phyloP scores from a whole-genome alignment of 306 rosid species.

The Oxytropis ochrocephala region DNA sequence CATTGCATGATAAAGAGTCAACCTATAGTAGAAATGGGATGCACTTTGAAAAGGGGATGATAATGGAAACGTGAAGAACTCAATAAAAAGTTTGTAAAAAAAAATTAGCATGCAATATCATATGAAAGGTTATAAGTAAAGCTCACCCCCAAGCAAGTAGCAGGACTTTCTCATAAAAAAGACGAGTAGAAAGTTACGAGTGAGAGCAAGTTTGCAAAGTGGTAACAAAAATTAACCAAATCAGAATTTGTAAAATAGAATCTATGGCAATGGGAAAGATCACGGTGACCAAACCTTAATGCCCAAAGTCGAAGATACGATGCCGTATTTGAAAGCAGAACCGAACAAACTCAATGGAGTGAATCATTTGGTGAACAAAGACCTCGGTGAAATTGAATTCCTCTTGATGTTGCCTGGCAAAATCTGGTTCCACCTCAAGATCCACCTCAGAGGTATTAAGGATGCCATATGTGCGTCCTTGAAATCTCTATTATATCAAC shows the following conservation, averaged over 20 bases:
- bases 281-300: constrained; percentile 57
- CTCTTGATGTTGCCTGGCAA: constrained; percentile 78
- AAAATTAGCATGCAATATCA: background rate
- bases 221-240: constrained; percentile 21
- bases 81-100: background rate
- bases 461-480: constrained; percentile 83
- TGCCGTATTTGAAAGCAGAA: constrained; percentile 97
- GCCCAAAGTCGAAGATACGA: constrained; percentile 99
- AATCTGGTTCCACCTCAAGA: constrained; percentile 77
- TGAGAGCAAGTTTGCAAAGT: constrained; percentile 81
- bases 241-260: constrained; percentile 6
- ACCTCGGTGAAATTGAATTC: constrained; percentile 94
- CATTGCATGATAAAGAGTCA: constrained; percentile 1
- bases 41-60: background rate
- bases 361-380: constrained; percentile 99
- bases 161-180: constrained; percentile 95
- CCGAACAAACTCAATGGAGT: constrained; percentile 96
- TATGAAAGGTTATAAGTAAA: constrained; percentile 9
- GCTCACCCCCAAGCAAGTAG: constrained; percentile 99
- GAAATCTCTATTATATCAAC: constrained; percentile 63
- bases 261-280: constrained; percentile 6
- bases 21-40: background rate
- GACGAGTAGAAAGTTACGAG: constrained; percentile 95
- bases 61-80: background rate
- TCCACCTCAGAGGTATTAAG: constrained; percentile 84